A percentile compares a stretch with the other conserved stretches of the same genome.
These are phyloP conservation scores for Globisporangium rhizosaccharum DNA, from an alignment of 352 stramenopile genomes.

Conservation along the genomic window DNA sequence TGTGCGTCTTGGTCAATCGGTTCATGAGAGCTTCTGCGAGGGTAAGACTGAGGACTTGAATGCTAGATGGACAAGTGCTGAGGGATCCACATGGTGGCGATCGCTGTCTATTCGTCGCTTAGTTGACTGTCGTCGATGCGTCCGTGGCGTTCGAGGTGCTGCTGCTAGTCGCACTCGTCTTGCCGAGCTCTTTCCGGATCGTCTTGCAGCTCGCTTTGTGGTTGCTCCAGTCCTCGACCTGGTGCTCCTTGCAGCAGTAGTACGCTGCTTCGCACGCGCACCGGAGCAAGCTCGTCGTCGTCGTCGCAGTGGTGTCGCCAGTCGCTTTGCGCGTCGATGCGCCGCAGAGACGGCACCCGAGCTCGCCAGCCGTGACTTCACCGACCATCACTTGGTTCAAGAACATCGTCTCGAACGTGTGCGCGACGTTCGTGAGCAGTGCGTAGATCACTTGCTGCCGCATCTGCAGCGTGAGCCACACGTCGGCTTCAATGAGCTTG, in stretches of 20 bases:
- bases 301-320: neutral
- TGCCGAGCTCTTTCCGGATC: slow-evolving; percentile 35
- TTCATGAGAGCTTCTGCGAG: no score
- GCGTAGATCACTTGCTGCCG: slow-evolving; percentile 77
- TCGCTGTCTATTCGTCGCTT: no score
- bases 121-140: no score
- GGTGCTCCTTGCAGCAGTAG: slow-evolving; percentile 83
- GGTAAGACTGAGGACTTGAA: no score
- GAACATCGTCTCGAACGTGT: slow-evolving; percentile 84
- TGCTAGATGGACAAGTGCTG: no score
- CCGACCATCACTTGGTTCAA: slow-evolving; percentile 65
- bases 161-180: no score
- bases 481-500: slow-evolving; percentile 76
- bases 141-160: no score
- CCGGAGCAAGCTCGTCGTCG: slow-evolving; percentile 28
- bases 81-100: no score
- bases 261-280: slow-evolving; percentile 74
- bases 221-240: slow-evolving; percentile 76
- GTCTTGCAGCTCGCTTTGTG: slow-evolving; percentile 75
- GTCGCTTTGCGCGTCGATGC: slow-evolving; percentile 25
- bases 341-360: slow-evolving; percentile 72
- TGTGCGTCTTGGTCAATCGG: no score
- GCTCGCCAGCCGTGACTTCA: slow-evolving; percentile 44
- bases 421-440: slow-evolving; percentile 75
- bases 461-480: slow-evolving; percentile 84